Percentiles rank a stretch among this genome's conserved stretches.
phyloP scores from a whole-genome alignment of 1,139 yeast species.

The Yamadazyma membranifaciens region DNA sequence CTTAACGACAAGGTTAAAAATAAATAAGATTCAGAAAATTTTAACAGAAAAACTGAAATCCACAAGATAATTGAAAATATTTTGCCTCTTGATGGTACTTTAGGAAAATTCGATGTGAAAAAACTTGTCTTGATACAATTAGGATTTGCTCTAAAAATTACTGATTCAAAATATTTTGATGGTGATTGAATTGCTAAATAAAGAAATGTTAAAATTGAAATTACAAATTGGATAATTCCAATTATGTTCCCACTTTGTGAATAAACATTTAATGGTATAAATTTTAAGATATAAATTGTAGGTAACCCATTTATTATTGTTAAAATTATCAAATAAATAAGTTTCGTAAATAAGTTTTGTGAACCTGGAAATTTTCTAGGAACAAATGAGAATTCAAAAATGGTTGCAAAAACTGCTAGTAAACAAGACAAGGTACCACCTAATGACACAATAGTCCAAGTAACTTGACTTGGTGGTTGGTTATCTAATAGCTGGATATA shows the following conservation, averaged over 20 bases:
- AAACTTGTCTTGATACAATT: constrained; percentile 8
- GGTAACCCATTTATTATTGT: constrained; percentile 56
- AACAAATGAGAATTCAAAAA: constrained; percentile 63
- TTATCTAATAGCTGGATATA: constrained; percentile 59
- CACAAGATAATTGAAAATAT: constrained; percentile 63
- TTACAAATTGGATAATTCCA: constrained; percentile 56
- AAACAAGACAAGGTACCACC: constrained; percentile 73
- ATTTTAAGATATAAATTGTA: constrained; percentile 56
- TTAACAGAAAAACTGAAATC: constrained; percentile 67
- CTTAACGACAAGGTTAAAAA: constrained; percentile 74
- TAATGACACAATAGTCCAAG: constrained; percentile 60
- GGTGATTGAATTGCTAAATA: constrained; percentile 58
- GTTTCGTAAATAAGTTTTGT: constrained; percentile 43
- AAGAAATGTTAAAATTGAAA: constrained; percentile 60
- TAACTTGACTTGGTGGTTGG: constrained; percentile 63
- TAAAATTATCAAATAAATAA: constrained; percentile 42
- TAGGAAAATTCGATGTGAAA: constrained; percentile 41
- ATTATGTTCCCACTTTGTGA: constrained; percentile 50
- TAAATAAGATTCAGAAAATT: constrained; percentile 77
- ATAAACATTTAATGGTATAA: constrained; percentile 50
- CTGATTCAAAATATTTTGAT: constrained; percentile 43
- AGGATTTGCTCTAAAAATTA: constrained; percentile 2
- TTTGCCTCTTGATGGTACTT: constrained; percentile 47
- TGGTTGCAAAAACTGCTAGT: constrained; percentile 59
- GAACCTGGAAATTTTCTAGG: constrained; percentile 74